phyloP scores from a whole-genome alignment of 176 grass and related monocot species.

The Luzula sylvatica region DNA sequence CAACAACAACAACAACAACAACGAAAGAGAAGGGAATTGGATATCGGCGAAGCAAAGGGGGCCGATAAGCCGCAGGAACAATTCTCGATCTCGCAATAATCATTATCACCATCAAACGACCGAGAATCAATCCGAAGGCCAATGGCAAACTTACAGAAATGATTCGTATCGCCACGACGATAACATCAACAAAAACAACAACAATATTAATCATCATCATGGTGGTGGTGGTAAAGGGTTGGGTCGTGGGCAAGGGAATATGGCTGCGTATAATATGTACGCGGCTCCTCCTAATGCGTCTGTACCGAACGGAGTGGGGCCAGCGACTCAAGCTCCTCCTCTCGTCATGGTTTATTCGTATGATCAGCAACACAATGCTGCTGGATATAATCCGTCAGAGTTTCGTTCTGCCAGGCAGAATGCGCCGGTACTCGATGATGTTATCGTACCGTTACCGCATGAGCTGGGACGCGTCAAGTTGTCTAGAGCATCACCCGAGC shows the following conservation, averaged over 20 bases:
- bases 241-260: constrained; percentile 19
- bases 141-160: constrained; percentile 53
- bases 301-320: constrained; percentile 35
- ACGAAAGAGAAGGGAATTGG: constrained; percentile 70
- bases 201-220: not conserved
- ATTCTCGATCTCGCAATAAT: constrained; percentile 31
- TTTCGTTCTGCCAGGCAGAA: constrained; percentile 59
- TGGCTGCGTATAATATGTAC: constrained; percentile 41
- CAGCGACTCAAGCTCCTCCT: constrained; percentile 17
- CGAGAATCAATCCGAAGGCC: constrained; percentile 49
- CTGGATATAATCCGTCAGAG: constrained; percentile 43
- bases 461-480: constrained; percentile 44
- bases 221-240: too few relatives aligned
- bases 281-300: constrained; percentile 27
- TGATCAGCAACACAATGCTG: constrained; percentile 26
- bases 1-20: constrained; percentile 41
- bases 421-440: constrained; percentile 27
- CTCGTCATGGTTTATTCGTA: constrained; percentile 50
- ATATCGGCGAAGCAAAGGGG: constrained; percentile 45
- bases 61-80: constrained; percentile 37
- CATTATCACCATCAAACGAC: constrained; percentile 29
- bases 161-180: constrained; percentile 52
- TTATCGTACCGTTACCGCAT: constrained; percentile 14
- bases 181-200: constrained; percentile 25
- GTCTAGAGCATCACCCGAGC: constrained; percentile 60